A percentile compares a stretch with the other conserved stretches of the same genome.
phyloP scores from a whole-genome alignment of 148 eudicot species.

The Vaccinium corymbosum region DNA sequence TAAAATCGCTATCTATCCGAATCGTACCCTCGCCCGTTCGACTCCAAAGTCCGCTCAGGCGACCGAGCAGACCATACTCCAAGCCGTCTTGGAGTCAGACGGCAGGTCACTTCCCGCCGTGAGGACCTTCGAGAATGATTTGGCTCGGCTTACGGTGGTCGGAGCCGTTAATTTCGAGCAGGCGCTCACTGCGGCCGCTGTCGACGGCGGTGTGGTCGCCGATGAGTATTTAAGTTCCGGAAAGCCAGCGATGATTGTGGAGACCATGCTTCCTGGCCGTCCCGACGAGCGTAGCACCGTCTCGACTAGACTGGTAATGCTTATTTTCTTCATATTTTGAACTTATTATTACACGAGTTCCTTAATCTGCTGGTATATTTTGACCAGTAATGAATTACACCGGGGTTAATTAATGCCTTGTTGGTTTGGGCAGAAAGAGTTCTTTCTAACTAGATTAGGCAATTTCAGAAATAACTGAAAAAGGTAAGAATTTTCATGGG shows the following conservation, averaged over 20 bases:
- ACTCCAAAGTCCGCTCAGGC: conserved; percentile 20
- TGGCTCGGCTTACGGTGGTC: conserved; percentile 53
- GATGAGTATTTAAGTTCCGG: conserved; percentile 53
- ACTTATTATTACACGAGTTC: too few species aligned
- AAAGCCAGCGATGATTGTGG: conserved; percentile 62
- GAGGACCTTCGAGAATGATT: conserved; percentile 78
- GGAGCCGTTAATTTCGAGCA: conserved; percentile 65
- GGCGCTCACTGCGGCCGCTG: conserved; percentile 84
- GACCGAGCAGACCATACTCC: conserved; percentile 45
- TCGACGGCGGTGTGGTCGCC: conserved; percentile 85
- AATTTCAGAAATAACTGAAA: too few species aligned
- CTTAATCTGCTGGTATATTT: too few species aligned
- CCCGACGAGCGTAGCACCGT: conserved; percentile 59
- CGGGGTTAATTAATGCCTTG: too few species aligned
- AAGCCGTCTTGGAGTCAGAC: conserved; percentile 43
- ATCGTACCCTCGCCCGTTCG: conserved; percentile 23
- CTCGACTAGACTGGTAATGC: conserved; percentile 73
- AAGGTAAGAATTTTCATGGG: too few species aligned
- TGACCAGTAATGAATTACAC: too few species aligned
- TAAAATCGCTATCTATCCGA: neutral
- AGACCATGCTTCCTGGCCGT: conserved; percentile 66
- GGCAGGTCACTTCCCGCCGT: conserved; percentile 50
- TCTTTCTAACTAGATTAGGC: too few species aligned
- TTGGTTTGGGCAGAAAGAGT: too few species aligned
- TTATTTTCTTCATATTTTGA: neutral